These are phyloP conservation scores for Thuja plicata DNA, from an alignment of 83 land plant genomes.

Conservation along the genomic window DNA sequence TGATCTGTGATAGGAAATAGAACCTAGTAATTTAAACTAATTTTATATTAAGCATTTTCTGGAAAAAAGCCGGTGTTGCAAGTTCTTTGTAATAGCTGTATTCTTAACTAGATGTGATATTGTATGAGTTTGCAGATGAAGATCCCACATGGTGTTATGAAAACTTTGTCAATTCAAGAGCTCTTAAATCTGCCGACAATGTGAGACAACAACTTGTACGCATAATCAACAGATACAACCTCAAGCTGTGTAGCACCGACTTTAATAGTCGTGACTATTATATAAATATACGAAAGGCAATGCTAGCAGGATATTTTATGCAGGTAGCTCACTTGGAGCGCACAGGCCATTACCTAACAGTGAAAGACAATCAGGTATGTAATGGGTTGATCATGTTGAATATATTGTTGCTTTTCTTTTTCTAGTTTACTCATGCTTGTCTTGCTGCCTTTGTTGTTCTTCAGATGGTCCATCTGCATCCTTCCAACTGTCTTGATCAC, in stretches of 20 bases:
- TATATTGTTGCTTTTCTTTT: background rate
- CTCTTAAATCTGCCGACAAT: slow-evolving; percentile 94
- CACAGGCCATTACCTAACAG: slow-evolving; percentile 92
- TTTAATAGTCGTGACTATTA: slow-evolving; percentile 93
- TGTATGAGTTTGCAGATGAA: slow-evolving; percentile 50
- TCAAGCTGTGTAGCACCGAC: slow-evolving; percentile 94
- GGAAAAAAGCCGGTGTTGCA: background rate
- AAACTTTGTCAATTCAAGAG: slow-evolving; percentile 85
- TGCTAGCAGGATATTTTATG: slow-evolving; percentile 98
- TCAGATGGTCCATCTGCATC: slow-evolving; percentile 94
- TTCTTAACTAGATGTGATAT: slow-evolving; percentile 13
- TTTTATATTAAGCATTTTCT: background rate
- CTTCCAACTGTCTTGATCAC: slow-evolving; percentile 90
- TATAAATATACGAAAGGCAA: slow-evolving; percentile 91
- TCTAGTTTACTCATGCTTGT: background rate
- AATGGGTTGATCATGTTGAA: background rate
- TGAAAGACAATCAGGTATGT: slow-evolving; percentile 93
- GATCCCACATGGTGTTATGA: slow-evolving; percentile 97
- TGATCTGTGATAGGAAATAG: background rate
- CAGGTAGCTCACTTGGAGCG: slow-evolving; percentile 98
- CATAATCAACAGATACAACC: slow-evolving; percentile 86
- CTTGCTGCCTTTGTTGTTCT: background rate
- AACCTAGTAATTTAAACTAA: background rate
- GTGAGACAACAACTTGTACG: slow-evolving; percentile 94
- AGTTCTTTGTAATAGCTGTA: background rate